Evolutionary conservation across 1,284 basidiomycete genomes (phyloP).

Genomic region (Trametes polyzona): DNA sequence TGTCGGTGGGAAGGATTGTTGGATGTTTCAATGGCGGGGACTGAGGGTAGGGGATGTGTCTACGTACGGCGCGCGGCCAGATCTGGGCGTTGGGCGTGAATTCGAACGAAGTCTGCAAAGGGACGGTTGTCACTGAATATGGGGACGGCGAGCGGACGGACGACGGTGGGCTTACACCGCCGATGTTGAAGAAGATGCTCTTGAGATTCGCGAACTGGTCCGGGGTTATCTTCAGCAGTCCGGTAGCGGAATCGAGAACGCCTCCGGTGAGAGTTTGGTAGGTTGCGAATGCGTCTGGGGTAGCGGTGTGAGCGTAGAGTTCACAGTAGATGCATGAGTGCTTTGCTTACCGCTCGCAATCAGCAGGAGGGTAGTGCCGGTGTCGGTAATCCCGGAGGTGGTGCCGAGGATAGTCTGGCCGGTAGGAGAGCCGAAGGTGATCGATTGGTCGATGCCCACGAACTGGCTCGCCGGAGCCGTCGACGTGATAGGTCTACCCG

Average conservation of each 20-base stretch:
- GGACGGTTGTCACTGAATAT: slow-evolving; percentile 1
- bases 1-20: slow-evolving; percentile 16
- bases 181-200: slow-evolving; percentile 34
- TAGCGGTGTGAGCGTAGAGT: background rate
- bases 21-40: too few species aligned
- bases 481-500: slow-evolving; percentile 28
- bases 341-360: slow-evolving; percentile 37
- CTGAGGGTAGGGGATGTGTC: too few species aligned
- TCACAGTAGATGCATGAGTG: background rate
- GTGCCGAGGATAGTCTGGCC: slow-evolving; percentile 29
- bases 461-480: slow-evolving; percentile 41
- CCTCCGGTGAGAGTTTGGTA: slow-evolving; percentile 34
- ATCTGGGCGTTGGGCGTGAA: slow-evolving; percentile 60
- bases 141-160: background rate
- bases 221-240: slow-evolving; percentile 31
- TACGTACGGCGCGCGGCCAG: slow-evolving; percentile 49
- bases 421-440: slow-evolving; percentile 24
- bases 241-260: slow-evolving; percentile 27
- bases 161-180: slow-evolving; percentile 19
- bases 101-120: slow-evolving; percentile 35
- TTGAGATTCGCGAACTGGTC: slow-evolving; percentile 31
- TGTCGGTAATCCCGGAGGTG: slow-evolving; percentile 34
- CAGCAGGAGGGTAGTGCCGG: slow-evolving; percentile 40
- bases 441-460: slow-evolving; percentile 31
- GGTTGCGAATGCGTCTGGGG: slow-evolving; percentile 10